Conservation (phyloP, 371 early-diverging fungal genomes). For the Mortierella sp. region DNA sequence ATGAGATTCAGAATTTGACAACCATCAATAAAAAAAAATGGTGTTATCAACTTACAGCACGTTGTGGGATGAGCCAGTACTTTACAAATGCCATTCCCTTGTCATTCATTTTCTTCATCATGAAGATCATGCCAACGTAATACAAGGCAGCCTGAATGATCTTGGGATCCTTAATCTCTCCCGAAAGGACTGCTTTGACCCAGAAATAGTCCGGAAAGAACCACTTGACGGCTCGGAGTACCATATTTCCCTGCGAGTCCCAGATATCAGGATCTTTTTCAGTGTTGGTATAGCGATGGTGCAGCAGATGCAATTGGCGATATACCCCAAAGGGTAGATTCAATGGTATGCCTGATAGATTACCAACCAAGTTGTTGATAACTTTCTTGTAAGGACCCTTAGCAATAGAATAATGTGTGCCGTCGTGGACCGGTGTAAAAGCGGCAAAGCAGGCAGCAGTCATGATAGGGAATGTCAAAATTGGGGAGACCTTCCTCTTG, state of each 20-base stretch:
- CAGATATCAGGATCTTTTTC: conserved; percentile 47
- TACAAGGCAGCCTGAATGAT: conserved; percentile 9
- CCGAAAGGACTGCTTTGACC: conserved; percentile 15
- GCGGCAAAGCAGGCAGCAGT: conserved; percentile 45
- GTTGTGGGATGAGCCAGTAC: conserved; percentile 50
- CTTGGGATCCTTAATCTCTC: conserved; percentile 22
- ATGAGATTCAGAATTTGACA: not conserved
- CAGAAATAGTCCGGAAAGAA: conserved; percentile 46
- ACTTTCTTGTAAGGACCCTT: conserved; percentile 38
- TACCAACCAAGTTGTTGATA: conserved; percentile 44
- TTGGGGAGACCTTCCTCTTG: conserved; percentile 35
- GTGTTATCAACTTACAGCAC: conserved; percentile 21
- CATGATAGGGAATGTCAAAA: conserved; percentile 43
- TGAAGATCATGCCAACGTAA: conserved; percentile 16
- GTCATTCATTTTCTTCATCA: conserved; percentile 23
- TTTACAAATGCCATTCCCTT: conserved; percentile 39
- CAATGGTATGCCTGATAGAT: conserved; percentile 37
- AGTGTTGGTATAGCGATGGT: conserved; percentile 47
- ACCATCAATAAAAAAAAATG: not conserved
- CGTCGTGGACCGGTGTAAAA: conserved; percentile 54
- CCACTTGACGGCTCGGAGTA: conserved; percentile 43
- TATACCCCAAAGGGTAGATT: conserved; percentile 32
- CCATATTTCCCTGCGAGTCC: conserved; percentile 44
- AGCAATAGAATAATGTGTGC: conserved; percentile 45
- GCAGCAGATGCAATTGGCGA: conserved; percentile 45